Base-by-base conservation (phyloP, 163 green algal species). In the Volvox carteri region DNA sequence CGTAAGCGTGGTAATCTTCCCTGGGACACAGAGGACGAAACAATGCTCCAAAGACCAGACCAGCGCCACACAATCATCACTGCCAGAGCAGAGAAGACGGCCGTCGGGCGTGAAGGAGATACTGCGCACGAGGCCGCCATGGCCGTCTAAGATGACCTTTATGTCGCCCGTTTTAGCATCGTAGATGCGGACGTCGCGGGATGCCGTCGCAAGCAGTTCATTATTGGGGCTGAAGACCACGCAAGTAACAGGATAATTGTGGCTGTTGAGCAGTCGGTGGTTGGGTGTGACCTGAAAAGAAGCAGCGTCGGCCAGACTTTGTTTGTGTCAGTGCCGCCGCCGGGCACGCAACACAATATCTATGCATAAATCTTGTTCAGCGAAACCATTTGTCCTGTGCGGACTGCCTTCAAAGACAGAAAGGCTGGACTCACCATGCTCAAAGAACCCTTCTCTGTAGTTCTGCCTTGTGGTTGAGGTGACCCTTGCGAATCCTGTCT, bases 71-170 rank as follows among this genome's bases (percentile, higher is more conserved):
- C 62, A 74, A 50, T 89, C 84, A 19, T 89, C 84, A 16, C 18
- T 19, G 16, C 84, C 72, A 16, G 72, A 70, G 84, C 72, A 84
- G 25, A 89, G 84, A 3, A 68, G 30, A n/a, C 72, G 52, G 54
- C 84, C 54, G 30, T 89, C 84, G n/a, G 84, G 84, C 14, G 72
- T 89, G 84, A 89, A 89, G 28, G 84, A 39, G 19, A 89, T n/a
- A 72, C 72, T 75, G 18, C 84, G 70, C 19, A 89, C 84, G 2
- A 89, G 41, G 68, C 84, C 84, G 30, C 62, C 70, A 54, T 89
- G 84, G 2, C 54, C 84, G 35, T 89, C 84, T 4, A 89, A 72
- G n/a, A 84, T 77, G 9, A 46, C 67, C 4, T 74, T 58, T 3
- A 88, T 74, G 0, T 35, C 18, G 25, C 83, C 83, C 0, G 50